These are phyloP conservation scores for Orychophragmus violaceus DNA, from an alignment of 345 rosid species.

Conservation along the genomic window DNA sequence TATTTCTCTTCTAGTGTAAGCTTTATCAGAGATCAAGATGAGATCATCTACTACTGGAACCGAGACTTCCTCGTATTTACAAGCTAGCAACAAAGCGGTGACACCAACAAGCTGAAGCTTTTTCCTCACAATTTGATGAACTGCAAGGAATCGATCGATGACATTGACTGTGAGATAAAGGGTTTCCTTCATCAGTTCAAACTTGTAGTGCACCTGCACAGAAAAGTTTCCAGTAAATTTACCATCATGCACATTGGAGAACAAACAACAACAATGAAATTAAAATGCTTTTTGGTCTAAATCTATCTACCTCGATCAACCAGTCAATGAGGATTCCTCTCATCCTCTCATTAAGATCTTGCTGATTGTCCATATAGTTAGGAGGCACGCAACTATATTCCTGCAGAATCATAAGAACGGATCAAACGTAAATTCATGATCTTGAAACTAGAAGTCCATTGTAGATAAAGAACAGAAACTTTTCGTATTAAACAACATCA, in stretches of 20 bases:
- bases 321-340: constrained; percentile 91
- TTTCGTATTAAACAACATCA: neutral
- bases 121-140: constrained; percentile 56
- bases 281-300: neutral
- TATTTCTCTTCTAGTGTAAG: constrained; percentile 82
- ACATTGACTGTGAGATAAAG: constrained; percentile 81
- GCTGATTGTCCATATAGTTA: constrained; percentile 68
- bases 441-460: neutral
- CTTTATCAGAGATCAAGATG: constrained; percentile 84
- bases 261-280: neutral
- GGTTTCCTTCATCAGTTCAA: constrained; percentile 96
- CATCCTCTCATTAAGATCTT: constrained; percentile 81
- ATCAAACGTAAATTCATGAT: constrained; percentile 2
- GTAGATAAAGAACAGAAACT: neutral
- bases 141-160: constrained; percentile 77
- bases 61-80: constrained; percentile 95
- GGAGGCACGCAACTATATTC: constrained; percentile 42
- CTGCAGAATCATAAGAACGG: constrained; percentile 34
- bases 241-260: neutral
- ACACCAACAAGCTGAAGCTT: constrained; percentile 95
- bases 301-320: constrained; percentile 66
- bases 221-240: neutral
- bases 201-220: constrained; percentile 93
- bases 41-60: constrained; percentile 99
- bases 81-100: constrained; percentile 93